Evolutionary conservation across 1,139 yeast genomes (phyloP).

Genomic region (Suhomyces yuchorum): DNA sequence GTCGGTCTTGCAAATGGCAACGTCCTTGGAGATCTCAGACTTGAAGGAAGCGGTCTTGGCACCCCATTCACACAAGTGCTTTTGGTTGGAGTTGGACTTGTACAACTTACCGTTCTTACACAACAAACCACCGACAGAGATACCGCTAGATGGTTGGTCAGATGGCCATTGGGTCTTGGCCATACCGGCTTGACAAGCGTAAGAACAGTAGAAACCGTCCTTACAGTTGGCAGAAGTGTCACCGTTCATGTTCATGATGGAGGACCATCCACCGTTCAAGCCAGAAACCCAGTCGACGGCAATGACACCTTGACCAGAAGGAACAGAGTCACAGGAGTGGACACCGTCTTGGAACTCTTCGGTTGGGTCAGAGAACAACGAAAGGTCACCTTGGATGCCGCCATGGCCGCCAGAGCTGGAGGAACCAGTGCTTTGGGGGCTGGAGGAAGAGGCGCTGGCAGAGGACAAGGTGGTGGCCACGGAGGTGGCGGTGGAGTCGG

Average conservation of each 20-base stretch:
- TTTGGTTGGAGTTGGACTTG: constrained; percentile 59
- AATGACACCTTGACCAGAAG: constrained; percentile 74
- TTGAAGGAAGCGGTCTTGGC: constrained; percentile 60
- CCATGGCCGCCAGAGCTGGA: constrained; percentile 23
- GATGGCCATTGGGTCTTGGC: constrained; percentile 88
- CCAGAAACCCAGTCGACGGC: constrained; percentile 56
- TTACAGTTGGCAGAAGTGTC: constrained; percentile 67
- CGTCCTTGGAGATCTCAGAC: constrained; percentile 54
- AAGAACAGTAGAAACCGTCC: constrained; percentile 80
- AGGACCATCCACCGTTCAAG: constrained; percentile 70
- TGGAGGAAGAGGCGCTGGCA: constrained; percentile 20
- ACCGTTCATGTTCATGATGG: constrained; percentile 64
- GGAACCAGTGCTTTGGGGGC: constrained; percentile 24
- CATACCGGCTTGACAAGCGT: constrained; percentile 90
- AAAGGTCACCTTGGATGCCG: constrained; percentile 58
- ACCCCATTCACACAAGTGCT: constrained; percentile 82
- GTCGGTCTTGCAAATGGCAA: constrained; percentile 83
- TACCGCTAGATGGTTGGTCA: constrained; percentile 69
- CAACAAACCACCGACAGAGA: constrained; percentile 75
- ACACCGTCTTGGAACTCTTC: constrained; percentile 64
- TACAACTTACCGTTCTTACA: constrained; percentile 72
- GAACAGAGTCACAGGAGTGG: constrained; percentile 60
- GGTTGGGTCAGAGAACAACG: constrained; percentile 53
- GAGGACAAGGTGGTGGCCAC: constrained; percentile 17
- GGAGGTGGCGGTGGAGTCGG: constrained; percentile 14